A percentile compares a stretch with the other conserved stretches of the same genome.
phyloP scores from a whole-genome alignment of 305 asterid species.

The Solanum chacoense region DNA sequence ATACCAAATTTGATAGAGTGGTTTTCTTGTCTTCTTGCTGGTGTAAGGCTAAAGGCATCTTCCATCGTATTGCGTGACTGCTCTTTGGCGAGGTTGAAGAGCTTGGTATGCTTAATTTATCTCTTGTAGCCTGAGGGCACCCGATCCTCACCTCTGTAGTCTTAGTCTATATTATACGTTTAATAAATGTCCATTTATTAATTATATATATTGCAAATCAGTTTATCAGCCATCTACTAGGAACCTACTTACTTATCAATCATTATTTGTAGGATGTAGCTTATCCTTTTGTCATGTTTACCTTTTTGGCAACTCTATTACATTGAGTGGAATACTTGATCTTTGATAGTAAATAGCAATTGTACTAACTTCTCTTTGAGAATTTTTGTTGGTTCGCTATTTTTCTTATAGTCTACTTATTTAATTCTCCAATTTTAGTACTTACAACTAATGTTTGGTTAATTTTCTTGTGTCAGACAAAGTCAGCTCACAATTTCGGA shows the following conservation, averaged over 20 bases:
- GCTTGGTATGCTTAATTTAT: not conserved
- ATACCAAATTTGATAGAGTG: not conserved
- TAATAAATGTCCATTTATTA: not conserved
- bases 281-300: not conserved
- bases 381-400: not conserved
- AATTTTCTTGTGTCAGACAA: slow-evolving; percentile 50
- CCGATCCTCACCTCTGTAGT: not conserved
- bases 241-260: not conserved
- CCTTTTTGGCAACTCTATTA: not conserved
- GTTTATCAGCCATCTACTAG: not conserved
- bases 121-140: not conserved
- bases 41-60: not conserved
- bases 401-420: not conserved
- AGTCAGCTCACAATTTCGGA: slow-evolving; percentile 92
- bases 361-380: not conserved
- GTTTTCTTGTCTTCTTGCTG: not conserved
- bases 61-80: not conserved
- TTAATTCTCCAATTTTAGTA: not conserved
- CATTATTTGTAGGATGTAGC: not conserved
- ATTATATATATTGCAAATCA: not conserved
- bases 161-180: not conserved
- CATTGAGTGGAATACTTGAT: not conserved
- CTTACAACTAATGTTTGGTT: slow-evolving; percentile 22
- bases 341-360: not conserved
- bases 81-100: not conserved